Evolutionary conservation across 75 land plant genomes (phyloP), one percentile per base, ranked within the genome.

Genomic region (Isoetes taiwanensis): DNA sequence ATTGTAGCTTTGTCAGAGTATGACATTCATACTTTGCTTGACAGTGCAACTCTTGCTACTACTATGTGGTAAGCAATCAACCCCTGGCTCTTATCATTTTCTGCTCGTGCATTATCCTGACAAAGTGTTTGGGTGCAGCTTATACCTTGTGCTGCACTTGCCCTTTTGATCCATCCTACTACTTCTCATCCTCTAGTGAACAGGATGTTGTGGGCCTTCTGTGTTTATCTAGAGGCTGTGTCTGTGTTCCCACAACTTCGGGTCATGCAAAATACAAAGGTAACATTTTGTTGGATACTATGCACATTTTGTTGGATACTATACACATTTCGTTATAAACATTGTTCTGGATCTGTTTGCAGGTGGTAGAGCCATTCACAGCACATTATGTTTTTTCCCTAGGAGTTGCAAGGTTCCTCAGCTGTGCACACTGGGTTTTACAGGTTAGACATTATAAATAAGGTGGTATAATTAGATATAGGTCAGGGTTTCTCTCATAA

Each of bases 1-100:
- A 71, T 21, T 91, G 94, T 61, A 81, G 93, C 41, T 58, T 73
- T 19, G 65, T 71, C 2, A 75, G 94, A 86, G 41, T 76, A 65
- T 65, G 88, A 86, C 50, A 83, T 91, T 33, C 94, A 91, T 65
- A 86, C 94, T 5, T 17, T 86, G 9, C 79, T 91, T 25, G 94
- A 91, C 70, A 64, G 68, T 5, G 77, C 73, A 9, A 79, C 94
- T 0, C 64, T 91, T 3, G 42, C 61, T 0, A 66, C 85, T 0
- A 91, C 94, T 25, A 38, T 70, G 3, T 91, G 97, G 97, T n/a
- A n/a, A n/a, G n/a, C n/a, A n/a, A n/a, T n/a, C n/a, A n/a, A n/a
- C n/a, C n/a, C n/a, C n/a, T n/a, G n/a, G n/a, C n/a, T n/a, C n/a
- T n/a, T n/a, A n/a, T n/a, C n/a, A n/a, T n/a, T n/a, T n/a, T n/a